A percentile compares a stretch with the other conserved stretches of the same genome.
Evolutionary conservation across 768 basidiomycete species (phyloP).

Genomic region (Dioszegia crocea): DNA sequence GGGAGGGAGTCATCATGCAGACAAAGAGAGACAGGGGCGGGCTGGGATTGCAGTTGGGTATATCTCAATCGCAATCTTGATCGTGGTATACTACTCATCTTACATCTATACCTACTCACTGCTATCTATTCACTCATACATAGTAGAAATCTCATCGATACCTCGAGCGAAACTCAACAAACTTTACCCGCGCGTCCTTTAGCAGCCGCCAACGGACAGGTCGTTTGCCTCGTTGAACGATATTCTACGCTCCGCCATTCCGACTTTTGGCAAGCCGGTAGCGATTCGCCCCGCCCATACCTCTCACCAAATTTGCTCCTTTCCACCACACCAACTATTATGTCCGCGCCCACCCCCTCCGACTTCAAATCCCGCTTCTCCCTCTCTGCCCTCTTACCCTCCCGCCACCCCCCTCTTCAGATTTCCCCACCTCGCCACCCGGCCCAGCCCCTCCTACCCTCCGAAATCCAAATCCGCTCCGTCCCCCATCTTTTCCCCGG

Average conservation of each 20-base stretch:
- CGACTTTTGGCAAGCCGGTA: too few species aligned
- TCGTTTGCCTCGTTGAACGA: background rate
- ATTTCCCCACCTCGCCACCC: slow-evolving; percentile 18
- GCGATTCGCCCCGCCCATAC: too few species aligned
- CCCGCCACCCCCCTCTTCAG: slow-evolving; percentile 38
- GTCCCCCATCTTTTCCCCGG: slow-evolving; percentile 12
- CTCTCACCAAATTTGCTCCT: too few species aligned
- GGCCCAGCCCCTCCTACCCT: slow-evolving; percentile 6
- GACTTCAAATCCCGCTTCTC: slow-evolving; percentile 41
- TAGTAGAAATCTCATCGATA: too few species aligned
- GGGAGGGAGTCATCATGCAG: background rate
- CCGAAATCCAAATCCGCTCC: slow-evolving; percentile 2
- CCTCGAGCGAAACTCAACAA: too few species aligned
- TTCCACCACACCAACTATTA: too few species aligned
- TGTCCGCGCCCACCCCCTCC: too few species aligned
- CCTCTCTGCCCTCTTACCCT: slow-evolving; percentile 37
- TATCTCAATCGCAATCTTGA: background rate
- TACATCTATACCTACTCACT: too few species aligned
- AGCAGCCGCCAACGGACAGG: background rate
- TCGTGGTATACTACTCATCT: too few species aligned
- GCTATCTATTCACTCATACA: too few species aligned
- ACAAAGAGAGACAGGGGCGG: background rate
- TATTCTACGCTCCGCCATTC: slow-evolving; percentile 1
- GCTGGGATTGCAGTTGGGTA: too few species aligned
- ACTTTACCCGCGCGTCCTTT: too few species aligned